Evolutionary conservation across 495 filamentous ascomycete genomes (phyloP), one percentile per base, ranked within the genome.

Genomic region (Aspergillus hancockii): DNA sequence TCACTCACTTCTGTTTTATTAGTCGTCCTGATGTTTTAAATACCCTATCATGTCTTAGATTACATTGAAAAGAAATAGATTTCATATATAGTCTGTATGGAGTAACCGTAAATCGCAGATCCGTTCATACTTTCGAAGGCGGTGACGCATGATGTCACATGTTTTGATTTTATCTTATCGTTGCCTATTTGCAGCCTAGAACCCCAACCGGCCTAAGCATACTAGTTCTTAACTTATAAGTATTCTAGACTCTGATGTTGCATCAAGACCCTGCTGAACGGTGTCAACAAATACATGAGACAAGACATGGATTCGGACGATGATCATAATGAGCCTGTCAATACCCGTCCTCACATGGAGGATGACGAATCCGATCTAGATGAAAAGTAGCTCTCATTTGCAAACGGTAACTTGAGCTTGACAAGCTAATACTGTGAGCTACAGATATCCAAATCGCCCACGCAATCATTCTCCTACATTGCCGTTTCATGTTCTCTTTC

Each of bases 401-500:
- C n/a, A 13, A 9, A 22, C 8, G 57, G 12, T n/a, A 38, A 28
- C 12, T 12, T 18, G 16, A 52, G 19, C n/a, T 49, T 54, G n/a
- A 49, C 71, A 78, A 49, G 79, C 66, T 22, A 28, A 59, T 38
- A 28, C 41, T 43, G 18, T 25, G 19, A 46, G 8, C 10, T 38
- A 40, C 58, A 92, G 88, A 65, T 97, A 90, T 70, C 92, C 92
- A 31, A 87, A 93, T 67, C 84, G 92, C 9, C 94, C 94, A 2
- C 83, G 75, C 52, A 98, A 98, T 69, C 83, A 86, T 61, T 85
- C 84, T 23, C 78, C 82, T 45, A 96, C 93, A 1, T 75, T 94
- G 2, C 85, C 86, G n/a, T 98, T 98, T 71, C 86, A 90, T 63
- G 84, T 89, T 13, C 81, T 98, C 1, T 91, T 88, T 72, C 68